Evolutionary conservation across 768 basidiomycete species (phyloP).

Genomic region (Tephrocybe sp.): DNA sequence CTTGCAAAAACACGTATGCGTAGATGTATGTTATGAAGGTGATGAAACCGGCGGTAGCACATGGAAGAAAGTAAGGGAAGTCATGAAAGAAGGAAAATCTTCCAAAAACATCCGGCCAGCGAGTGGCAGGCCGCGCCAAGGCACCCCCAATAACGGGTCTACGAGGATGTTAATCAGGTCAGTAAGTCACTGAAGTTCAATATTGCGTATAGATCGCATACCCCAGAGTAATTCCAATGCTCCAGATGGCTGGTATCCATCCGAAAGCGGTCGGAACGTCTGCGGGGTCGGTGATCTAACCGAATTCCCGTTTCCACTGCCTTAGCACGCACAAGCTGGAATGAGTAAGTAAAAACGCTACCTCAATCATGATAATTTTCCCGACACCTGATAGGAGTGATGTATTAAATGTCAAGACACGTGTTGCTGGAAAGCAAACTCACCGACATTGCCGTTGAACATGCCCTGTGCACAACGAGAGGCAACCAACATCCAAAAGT

Average conservation of each 20-base stretch:
- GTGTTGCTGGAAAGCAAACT: background rate
- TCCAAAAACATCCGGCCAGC: conserved; percentile 25
- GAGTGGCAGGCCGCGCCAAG: conserved; percentile 25
- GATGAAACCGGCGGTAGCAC: conserved; percentile 13
- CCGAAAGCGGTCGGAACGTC: conserved; percentile 10
- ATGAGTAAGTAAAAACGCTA: too few relatives aligned
- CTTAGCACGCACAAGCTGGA: too few relatives aligned
- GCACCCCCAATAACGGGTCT: conserved; percentile 29
- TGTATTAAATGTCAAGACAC: background rate
- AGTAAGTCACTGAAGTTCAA: background rate
- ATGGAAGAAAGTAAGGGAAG: conserved; percentile 32
- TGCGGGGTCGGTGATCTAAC: conserved; percentile 12
- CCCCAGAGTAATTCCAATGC: conserved; percentile 20
- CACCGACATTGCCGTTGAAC: conserved; percentile 41
- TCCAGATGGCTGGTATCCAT: conserved; percentile 15
- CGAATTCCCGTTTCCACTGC: too few relatives aligned
- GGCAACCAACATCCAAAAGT: conserved; percentile 27
- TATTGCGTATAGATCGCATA: background rate
- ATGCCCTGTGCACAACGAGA: conserved; percentile 30
- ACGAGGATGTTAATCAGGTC: background rate
- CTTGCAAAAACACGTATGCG: conserved; percentile 21
- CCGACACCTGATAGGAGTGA: background rate
- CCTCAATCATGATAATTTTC: conserved; percentile 9
- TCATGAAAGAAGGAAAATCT: conserved; percentile 22
- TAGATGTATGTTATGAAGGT: conserved; percentile 17